Base-by-base conservation (phyloP, 164 flowering plant species). In the Umbilicus rupestris region DNA sequence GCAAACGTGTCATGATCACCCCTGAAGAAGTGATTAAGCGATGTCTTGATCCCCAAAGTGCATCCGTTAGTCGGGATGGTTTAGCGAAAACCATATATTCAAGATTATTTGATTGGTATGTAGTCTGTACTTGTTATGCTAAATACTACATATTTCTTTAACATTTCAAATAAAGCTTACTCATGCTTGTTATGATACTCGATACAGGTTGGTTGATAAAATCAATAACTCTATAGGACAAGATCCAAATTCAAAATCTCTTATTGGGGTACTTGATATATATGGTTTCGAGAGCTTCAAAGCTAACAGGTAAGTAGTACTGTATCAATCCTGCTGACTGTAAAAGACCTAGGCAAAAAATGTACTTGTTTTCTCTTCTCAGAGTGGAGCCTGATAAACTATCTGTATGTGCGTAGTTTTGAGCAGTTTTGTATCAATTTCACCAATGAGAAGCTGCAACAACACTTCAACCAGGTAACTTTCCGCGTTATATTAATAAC, bases 271-370 rank as follows among this genome's bases (percentile, higher is more conserved):
- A 62, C 93, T 87, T 71, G 93, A 87, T 45, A 87, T 87, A 30
- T 87, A 87, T 72, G 93, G 93, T 45, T 87, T 87, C 72, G 93
- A 87, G 76, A 87, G 93, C 81, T 87, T 87, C 55, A 87, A 87
- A 66, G 63, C 78, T 66, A 87, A 87, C 73, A 87, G 93, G 93
- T 85, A 73, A 72, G 24, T 49, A 20, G 24, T 37, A 55, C 60
- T 55, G 14, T 55, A 28, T 0, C 8, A n/a, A 47, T 22, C 8
- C 7, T 28, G 60, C 33, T 28, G 10, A 41, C 7, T 41, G 44
- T 14, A 3, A 41, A 41, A 41, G 44, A 41, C 44, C 44, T 6
- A 41, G 10, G 44, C 44, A 9, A 14, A 41, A 41, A 14, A 41
- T 52, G 24, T 20, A 20, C 55, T n/a, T 2, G 24, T 26, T 52